Evolutionary conservation across 1,139 yeast genomes (phyloP).

Genomic region (Maudiozyma humilis): DNA sequence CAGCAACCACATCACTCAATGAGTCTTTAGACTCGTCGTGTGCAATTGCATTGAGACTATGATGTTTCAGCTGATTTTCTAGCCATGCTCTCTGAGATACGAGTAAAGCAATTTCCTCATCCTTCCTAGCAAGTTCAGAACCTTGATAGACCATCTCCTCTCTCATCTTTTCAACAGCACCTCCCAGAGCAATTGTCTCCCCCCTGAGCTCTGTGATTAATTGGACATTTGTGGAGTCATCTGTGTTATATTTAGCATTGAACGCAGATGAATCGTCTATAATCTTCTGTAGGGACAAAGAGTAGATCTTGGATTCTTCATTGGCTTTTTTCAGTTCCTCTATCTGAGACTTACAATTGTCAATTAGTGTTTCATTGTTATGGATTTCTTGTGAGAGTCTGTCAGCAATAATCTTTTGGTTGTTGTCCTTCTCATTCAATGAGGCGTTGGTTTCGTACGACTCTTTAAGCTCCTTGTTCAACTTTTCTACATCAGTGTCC

Average conservation of each 20-base stretch:
- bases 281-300: not conserved
- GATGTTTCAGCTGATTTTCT: not conserved
- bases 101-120: not conserved
- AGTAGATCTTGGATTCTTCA: not conserved
- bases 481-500: not conserved
- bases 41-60: no score
- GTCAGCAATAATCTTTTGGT: no score
- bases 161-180: not conserved
- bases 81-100: conserved; percentile 2
- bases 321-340: not conserved
- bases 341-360: not conserved
- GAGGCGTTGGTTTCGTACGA: not conserved
- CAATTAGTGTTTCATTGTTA: not conserved
- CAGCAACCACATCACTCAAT: not conserved
- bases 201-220: not conserved
- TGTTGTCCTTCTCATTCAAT: not conserved
- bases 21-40: no score
- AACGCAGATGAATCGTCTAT: not conserved
- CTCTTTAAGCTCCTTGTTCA: not conserved
- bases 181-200: not conserved
- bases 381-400: not conserved
- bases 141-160: not conserved
- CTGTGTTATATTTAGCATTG: not conserved
- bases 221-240: not conserved
- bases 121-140: conserved; percentile 1